Percentiles rank a stretch among this genome's conserved stretches.
These are phyloP conservation scores for Oemleria cerasiformis DNA, from an alignment of 306 rosid species.

Conservation along the genomic window DNA sequence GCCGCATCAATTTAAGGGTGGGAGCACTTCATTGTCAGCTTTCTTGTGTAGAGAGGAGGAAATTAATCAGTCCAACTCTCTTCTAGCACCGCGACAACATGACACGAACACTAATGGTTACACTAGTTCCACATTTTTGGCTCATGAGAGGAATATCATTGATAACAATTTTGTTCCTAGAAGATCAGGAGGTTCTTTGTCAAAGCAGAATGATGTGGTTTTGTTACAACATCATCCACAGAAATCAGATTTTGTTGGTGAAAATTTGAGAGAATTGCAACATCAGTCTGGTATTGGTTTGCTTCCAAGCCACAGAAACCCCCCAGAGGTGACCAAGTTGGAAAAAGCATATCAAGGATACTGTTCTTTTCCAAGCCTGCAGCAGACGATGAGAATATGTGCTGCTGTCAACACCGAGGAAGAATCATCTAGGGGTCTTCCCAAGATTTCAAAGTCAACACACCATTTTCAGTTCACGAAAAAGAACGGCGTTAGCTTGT, in stretches of 20 bases:
- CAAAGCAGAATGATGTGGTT: conserved; percentile 36
- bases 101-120: conserved; percentile 30
- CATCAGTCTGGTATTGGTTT: conserved; percentile 26
- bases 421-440: conserved; percentile 46
- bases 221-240: conserved; percentile 38
- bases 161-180: conserved; percentile 36
- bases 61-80: conserved; percentile 38
- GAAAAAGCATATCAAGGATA: conserved; percentile 30
- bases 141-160: conserved; percentile 39
- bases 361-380: conserved; percentile 38
- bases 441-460: conserved; percentile 49
- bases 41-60: conserved; percentile 27
- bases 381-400: conserved; percentile 48
- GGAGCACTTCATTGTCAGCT: conserved; percentile 36
- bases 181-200: conserved; percentile 37
- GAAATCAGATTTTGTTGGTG: conserved; percentile 31
- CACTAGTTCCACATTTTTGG: conserved; percentile 39
- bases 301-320: conserved; percentile 35
- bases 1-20: conserved; percentile 36
- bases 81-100: conserved; percentile 34
- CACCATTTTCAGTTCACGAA: conserved; percentile 46
- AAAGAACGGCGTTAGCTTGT: conserved; percentile 41
- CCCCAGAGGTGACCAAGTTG: conserved; percentile 32
- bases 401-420: conserved; percentile 43
- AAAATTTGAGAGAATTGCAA: conserved; percentile 42